phyloP scores from a whole-genome alignment of 768 basidiomycete genomes.

The Pleurotus eryngii region DNA sequence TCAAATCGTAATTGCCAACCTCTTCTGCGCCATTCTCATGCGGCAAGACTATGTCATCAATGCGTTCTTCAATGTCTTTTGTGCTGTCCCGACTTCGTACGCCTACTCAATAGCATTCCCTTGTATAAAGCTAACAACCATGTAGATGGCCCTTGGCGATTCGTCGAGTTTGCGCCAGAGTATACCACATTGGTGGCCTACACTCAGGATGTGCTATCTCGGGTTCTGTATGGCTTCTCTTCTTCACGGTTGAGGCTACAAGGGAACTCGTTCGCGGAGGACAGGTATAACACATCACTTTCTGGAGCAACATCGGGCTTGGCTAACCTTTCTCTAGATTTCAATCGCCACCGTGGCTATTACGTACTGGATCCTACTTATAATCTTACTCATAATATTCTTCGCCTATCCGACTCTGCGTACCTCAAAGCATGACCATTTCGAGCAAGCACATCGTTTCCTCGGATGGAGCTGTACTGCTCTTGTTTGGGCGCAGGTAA shows the following conservation, averaged over 20 bases:
- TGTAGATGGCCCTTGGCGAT: slow-evolving; percentile 53
- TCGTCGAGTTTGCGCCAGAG: slow-evolving; percentile 49
- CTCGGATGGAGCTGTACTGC: slow-evolving; percentile 52
- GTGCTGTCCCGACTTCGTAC: slow-evolving; percentile 46
- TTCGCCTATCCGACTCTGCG: slow-evolving; percentile 52
- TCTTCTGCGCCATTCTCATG: slow-evolving; percentile 46
- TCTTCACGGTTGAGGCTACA: slow-evolving; percentile 50
- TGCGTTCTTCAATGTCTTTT: slow-evolving; percentile 50
- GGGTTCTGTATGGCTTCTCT: slow-evolving; percentile 48
- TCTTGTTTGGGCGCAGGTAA: slow-evolving; percentile 54
- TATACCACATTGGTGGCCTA: slow-evolving; percentile 59
- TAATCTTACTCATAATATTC: slow-evolving; percentile 45
- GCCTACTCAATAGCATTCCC: slow-evolving; percentile 15
- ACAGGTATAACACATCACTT: slow-evolving; percentile 22
- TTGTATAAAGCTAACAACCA: slow-evolving; percentile 4
- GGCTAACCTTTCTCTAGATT: slow-evolving; percentile 25
- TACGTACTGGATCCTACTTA: slow-evolving; percentile 47
- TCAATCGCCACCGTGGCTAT: slow-evolving; percentile 46
- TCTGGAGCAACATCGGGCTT: neutral
- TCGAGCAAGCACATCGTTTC: slow-evolving; percentile 56
- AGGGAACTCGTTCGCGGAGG: slow-evolving; percentile 38
- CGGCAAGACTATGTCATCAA: slow-evolving; percentile 60
- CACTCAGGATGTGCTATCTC: slow-evolving; percentile 59
- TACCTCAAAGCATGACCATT: slow-evolving; percentile 44
- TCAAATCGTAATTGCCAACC: slow-evolving; percentile 41